Evolutionary conservation across 805 yeast species (phyloP), one percentile per base, ranked within the genome.

Genomic region (Metschnikowia drakensbergensis): DNA sequence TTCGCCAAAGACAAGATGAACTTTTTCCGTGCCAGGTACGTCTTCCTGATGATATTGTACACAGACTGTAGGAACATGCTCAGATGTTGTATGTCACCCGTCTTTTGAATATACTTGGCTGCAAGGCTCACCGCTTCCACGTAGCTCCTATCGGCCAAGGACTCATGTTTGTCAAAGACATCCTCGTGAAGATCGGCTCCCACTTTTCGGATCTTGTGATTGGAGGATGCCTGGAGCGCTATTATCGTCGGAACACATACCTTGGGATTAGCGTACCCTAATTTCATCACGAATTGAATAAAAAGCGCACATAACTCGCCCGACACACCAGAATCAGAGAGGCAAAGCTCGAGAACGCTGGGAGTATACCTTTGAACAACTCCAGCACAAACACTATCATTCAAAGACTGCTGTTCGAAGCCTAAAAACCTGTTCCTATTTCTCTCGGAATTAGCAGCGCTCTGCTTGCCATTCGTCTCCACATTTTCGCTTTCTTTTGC

Each of bases 221-320:
- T 64, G 1, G 69, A 64, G 0, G 88, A 80, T 0, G 86, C 72
- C 49, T 83, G 82, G 32, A 89, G 67, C 0, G 92, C 92, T 48
- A 88, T 75, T 0, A 87, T 72, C 0, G 90, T 83, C 0, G 90
- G 79, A 5, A 84, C 77, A 57, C 88, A 80, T 4, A 77, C 58
- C 48, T 86, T 76, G 1, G 96, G 96, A 58, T 85, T 87, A 0
- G 86, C 84, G 63, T 80, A 84, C 0, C 96, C 96, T 46, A 81
- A 72, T 28, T 73, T 73, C 7, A 84, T 75, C 25, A 84, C 78
- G 37, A 79, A 62, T 47, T 75, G 80, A 37, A 88, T 58, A 51
- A 82, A 80, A 30, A 73, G 68, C 3, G 83, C 73, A 0, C 88
- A 83, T 1, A 74, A 61, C 28, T 69, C 63, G 1, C 88, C 78